Percentiles rank a stretch among this genome's conserved stretches.
Conservation (phyloP, 192 early-diverging fungal genomes). For the Podila epicladia region DNA sequence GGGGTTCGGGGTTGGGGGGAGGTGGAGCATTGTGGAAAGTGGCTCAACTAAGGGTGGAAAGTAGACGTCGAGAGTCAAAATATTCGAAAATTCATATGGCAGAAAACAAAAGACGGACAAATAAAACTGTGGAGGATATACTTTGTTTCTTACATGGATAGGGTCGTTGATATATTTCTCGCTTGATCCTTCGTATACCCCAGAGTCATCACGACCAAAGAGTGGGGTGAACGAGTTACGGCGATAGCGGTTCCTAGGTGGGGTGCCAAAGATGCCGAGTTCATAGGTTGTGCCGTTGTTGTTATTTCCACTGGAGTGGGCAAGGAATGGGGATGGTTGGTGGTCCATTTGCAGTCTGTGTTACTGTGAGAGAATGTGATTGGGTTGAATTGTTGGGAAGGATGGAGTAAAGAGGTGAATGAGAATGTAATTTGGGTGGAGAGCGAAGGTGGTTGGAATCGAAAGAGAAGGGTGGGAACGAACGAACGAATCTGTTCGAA, state of each 20-base stretch:
- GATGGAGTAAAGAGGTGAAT: background rate
- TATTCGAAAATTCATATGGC: background rate
- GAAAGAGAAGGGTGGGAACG: background rate
- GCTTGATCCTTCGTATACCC: conserved; percentile 23
- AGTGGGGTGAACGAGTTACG: conserved; percentile 35
- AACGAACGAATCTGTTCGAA: background rate
- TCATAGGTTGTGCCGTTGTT: background rate
- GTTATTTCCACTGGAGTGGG: background rate
- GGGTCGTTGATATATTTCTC: conserved; percentile 77
- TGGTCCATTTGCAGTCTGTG: background rate
- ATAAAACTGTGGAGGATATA: background rate
- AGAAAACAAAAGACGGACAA: background rate
- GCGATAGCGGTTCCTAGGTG: conserved; percentile 19
- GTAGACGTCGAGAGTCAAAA: background rate
- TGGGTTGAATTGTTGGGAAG: background rate
- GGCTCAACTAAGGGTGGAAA: background rate
- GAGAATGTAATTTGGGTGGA: background rate
- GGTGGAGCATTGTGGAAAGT: no score
- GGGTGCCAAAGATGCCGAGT: background rate
- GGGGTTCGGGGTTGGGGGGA: no score
- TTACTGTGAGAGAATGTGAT: background rate
- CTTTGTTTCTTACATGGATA: conserved; percentile 65
- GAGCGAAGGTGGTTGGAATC: background rate
- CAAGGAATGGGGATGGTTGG: background rate
- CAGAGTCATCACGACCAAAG: conserved; percentile 45